Conservation (phyloP, 805 yeast genomes). For the Candida mattraensis region DNA sequence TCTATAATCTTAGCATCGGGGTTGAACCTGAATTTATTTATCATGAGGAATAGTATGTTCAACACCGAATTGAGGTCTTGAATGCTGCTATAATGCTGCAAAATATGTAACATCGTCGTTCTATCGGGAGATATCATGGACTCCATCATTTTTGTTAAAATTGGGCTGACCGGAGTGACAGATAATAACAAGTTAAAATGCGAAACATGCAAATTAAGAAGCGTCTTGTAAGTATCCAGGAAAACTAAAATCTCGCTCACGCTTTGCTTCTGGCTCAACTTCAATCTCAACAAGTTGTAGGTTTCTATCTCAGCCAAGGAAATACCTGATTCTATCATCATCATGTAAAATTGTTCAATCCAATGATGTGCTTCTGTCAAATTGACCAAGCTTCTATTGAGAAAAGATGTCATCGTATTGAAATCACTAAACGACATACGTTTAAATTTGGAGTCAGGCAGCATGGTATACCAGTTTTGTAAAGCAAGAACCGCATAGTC, state of each 20-base stretch:
- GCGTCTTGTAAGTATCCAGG: background rate
- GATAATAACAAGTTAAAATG: constrained; percentile 13
- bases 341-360: constrained; percentile 12
- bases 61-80: constrained; percentile 8
- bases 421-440: constrained; percentile 1
- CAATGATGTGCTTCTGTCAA: constrained; percentile 2
- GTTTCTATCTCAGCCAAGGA: constrained; percentile 17
- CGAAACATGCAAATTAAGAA: constrained; percentile 9
- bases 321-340: constrained; percentile 2
- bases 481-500: background rate
- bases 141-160: constrained; percentile 10
- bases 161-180: background rate
- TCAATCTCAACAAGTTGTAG: constrained; percentile 10
- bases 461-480: constrained; percentile 4
- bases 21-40: constrained; percentile 11
- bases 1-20: constrained; percentile 13
- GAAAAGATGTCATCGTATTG: too few relatives aligned
- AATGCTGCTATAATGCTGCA: constrained; percentile 7
- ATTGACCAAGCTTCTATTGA: constrained; percentile 1
- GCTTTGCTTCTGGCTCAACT: background rate
- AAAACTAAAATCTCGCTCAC: constrained; percentile 5
- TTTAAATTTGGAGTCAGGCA: constrained; percentile 1
- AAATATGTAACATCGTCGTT: constrained; percentile 6
- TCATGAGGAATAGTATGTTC: constrained; percentile 7
- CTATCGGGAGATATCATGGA: constrained; percentile 14